A percentile compares a stretch with the other conserved stretches of the same genome.
phyloP scores from a whole-genome alignment of 306 rosid species.

The Ziziphus jujuba region DNA sequence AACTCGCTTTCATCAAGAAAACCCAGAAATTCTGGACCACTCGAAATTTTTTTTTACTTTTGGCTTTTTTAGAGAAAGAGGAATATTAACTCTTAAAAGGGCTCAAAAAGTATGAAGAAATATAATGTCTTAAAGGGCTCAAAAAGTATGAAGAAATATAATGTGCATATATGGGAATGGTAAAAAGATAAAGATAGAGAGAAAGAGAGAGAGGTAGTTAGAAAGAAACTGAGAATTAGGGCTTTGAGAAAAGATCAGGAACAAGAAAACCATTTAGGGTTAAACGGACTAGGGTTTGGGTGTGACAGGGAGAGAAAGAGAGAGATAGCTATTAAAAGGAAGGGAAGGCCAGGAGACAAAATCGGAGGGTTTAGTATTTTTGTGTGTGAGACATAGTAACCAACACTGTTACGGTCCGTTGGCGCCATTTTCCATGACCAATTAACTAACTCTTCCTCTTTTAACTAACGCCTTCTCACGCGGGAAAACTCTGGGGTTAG shows the following conservation, averaged over 20 bases:
- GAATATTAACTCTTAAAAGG: neutral
- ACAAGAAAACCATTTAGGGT: neutral
- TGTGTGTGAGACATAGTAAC: constrained; percentile 30
- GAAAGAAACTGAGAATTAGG: no score
- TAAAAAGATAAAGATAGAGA: neutral
- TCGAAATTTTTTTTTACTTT: neutral
- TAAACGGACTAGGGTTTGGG: constrained; percentile 25
- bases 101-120: neutral
- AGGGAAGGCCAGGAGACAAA: constrained; percentile 41
- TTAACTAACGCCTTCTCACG: constrained; percentile 2
- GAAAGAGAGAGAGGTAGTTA: no score
- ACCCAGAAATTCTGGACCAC: neutral
- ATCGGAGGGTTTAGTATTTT: constrained; percentile 26
- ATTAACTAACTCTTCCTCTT: constrained; percentile 8
- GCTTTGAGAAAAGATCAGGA: no score
- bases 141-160: neutral
- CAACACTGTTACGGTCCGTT: neutral
- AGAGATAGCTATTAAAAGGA: constrained; percentile 11
- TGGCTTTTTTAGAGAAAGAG: no score
- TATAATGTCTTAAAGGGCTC: neutral
- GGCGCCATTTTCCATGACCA: constrained; percentile 8
- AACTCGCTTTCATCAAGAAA: neutral
- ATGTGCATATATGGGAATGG: neutral
- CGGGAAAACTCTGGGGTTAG: neutral
- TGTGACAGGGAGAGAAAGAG: constrained; percentile 23